phyloP scores from a whole-genome alignment of 2,329 filamentous ascomycete genomes.

The Parascedosporium putredinis region DNA sequence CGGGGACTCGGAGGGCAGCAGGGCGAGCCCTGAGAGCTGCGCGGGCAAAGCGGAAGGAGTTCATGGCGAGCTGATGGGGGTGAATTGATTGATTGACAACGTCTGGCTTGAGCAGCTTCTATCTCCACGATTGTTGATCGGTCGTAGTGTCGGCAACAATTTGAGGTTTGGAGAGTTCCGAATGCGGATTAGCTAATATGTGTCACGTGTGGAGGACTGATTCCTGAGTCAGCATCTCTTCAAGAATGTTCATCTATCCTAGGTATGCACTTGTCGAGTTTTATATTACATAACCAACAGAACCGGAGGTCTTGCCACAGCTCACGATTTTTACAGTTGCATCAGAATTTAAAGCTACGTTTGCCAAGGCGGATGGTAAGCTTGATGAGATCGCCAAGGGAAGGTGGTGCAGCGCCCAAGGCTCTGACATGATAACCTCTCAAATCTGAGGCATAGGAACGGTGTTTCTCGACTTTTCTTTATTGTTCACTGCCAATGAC shows the following conservation, averaged over 20 bases:
- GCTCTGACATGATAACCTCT: too few relatives aligned
- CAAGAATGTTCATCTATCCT: not conserved
- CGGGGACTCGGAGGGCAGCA: conserved; percentile 60
- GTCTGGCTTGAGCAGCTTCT: conserved; percentile 2
- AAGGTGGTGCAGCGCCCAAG: too few relatives aligned
- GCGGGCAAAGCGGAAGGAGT: conserved; percentile 86
- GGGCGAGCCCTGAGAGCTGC: conserved; percentile 77
- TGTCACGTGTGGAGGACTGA: too few relatives aligned
- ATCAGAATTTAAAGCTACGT: not conserved
- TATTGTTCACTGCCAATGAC: too few relatives aligned
- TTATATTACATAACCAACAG: not conserved
- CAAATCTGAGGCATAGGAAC: too few relatives aligned
- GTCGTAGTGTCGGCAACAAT: conserved; percentile 9
- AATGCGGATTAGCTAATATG: conserved; percentile 4
- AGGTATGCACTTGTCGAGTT: not conserved
- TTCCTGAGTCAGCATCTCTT: too few relatives aligned
- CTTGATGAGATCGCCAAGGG: too few relatives aligned
- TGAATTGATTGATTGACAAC: not conserved
- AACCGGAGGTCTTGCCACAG: not conserved
- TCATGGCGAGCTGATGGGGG: conserved; percentile 54
- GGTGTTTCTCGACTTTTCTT: too few relatives aligned
- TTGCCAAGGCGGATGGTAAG: not conserved
- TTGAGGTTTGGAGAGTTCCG: conserved; percentile 5
- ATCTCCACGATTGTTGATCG: conserved; percentile 2
- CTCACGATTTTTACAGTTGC: not conserved